Evolutionary conservation across 495 filamentous ascomycete genomes (phyloP).

Genomic region (Thozetella sp.): DNA sequence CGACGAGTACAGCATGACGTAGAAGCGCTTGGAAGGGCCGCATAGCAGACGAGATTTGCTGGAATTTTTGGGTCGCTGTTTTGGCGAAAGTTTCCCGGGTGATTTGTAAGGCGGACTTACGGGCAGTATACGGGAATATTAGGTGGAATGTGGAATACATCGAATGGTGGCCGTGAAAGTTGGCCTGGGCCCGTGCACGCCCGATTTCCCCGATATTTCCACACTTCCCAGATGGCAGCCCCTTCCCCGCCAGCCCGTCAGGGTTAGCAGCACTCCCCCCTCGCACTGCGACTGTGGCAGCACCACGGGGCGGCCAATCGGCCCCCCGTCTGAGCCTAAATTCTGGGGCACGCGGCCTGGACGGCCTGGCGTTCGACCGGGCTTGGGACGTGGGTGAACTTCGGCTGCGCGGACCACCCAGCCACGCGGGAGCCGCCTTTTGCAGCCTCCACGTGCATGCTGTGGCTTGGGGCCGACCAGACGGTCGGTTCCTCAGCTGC

Average conservation of each 20-base stretch:
- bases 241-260: not conserved
- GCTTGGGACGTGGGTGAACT: not conserved
- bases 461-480: not conserved
- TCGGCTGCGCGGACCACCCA: not conserved
- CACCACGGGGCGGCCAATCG: not conserved
- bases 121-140: too few species aligned
- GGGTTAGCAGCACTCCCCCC: too few species aligned
- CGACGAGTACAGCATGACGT: not conserved
- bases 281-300: not conserved
- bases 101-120: not conserved
- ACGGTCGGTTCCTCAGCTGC: not conserved
- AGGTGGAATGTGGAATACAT: too few species aligned
- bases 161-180: too few species aligned
- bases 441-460: not conserved
- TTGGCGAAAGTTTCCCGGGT: not conserved
- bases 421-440: too few species aligned
- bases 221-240: not conserved
- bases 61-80: not conserved
- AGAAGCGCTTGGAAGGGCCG: not conserved
- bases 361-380: not conserved
- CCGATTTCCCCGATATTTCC: too few species aligned
- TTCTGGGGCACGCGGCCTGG: not conserved
- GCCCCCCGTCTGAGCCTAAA: not conserved
- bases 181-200: too few species aligned
- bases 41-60: not conserved